Evolutionary conservation across 139 green algal genomes (phyloP).

Genomic region (Edaphochlamys debaryana): DNA sequence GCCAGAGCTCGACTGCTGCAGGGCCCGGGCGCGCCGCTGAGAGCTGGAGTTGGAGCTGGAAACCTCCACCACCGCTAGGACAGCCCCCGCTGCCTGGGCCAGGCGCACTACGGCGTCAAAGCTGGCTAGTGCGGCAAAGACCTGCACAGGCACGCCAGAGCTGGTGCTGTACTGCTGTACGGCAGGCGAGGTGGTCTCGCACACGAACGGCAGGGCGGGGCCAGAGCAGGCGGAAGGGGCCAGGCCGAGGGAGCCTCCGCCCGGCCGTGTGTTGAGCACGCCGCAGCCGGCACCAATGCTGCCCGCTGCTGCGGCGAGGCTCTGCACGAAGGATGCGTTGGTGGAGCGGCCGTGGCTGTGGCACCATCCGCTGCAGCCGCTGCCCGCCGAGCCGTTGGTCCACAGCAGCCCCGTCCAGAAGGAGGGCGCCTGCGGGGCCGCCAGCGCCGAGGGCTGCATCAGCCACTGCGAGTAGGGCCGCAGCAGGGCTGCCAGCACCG

Average conservation of each 20-base stretch:
- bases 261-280: background rate
- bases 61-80: too few species aligned
- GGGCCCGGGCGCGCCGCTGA: too few species aligned
- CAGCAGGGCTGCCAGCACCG: background rate
- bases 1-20: background rate
- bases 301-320: too few species aligned
- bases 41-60: too few species aligned
- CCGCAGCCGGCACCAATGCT: background rate
- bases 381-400: background rate
- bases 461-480: background rate
- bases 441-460: background rate
- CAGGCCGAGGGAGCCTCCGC: background rate
- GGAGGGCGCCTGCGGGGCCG: background rate
- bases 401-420: background rate
- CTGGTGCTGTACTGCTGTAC: background rate
- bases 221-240: background rate
- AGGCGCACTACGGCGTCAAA: background rate
- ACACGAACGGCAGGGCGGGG: background rate
- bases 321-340: background rate
- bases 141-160: background rate
- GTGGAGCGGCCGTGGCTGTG: background rate
- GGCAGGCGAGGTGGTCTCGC: background rate
- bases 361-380: background rate
- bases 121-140: background rate
- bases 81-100: too few species aligned